Evolutionary conservation across 495 filamentous ascomycete species (phyloP).

Genomic region (Gamarada debralockiae): DNA sequence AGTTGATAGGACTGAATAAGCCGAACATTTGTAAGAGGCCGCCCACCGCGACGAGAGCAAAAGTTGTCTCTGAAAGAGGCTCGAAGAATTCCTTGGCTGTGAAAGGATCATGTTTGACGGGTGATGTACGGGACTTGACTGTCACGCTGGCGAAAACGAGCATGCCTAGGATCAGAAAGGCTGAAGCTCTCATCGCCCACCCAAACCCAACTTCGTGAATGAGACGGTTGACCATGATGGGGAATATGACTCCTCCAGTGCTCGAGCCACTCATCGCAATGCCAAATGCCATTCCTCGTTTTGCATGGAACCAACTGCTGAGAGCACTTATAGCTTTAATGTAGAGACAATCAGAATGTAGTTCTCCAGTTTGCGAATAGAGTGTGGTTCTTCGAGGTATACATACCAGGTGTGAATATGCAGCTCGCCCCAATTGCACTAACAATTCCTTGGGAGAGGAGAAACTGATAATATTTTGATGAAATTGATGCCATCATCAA

Average conservation of each 20-base stretch:
- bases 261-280: slow-evolving; percentile 19
- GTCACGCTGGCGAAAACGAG: not conserved
- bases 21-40: slow-evolving; percentile 56
- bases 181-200: slow-evolving; percentile 66
- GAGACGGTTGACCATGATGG: slow-evolving; percentile 60
- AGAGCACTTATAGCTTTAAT: not conserved
- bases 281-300: slow-evolving; percentile 57
- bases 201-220: slow-evolving; percentile 58
- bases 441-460: slow-evolving; percentile 68
- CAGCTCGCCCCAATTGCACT: slow-evolving; percentile 65
- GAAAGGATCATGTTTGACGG: not conserved
- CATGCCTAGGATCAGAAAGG: slow-evolving; percentile 63
- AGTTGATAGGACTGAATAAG: slow-evolving; percentile 60
- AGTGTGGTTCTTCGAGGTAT: not conserved
- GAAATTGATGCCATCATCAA: slow-evolving; percentile 59
- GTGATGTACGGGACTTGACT: not conserved
- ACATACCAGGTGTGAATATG: slow-evolving; percentile 24
- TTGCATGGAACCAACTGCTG: slow-evolving; percentile 62
- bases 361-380: not conserved
- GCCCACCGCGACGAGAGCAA: slow-evolving; percentile 6
- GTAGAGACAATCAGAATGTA: too few species aligned
- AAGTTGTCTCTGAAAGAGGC: not conserved
- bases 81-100: not conserved
- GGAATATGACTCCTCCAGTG: slow-evolving; percentile 52
- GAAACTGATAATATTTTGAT: slow-evolving; percentile 64